These are phyloP conservation scores for Aspergillus sergii DNA, from an alignment of 2,329 filamentous ascomycete species.

Conservation along the genomic window DNA sequence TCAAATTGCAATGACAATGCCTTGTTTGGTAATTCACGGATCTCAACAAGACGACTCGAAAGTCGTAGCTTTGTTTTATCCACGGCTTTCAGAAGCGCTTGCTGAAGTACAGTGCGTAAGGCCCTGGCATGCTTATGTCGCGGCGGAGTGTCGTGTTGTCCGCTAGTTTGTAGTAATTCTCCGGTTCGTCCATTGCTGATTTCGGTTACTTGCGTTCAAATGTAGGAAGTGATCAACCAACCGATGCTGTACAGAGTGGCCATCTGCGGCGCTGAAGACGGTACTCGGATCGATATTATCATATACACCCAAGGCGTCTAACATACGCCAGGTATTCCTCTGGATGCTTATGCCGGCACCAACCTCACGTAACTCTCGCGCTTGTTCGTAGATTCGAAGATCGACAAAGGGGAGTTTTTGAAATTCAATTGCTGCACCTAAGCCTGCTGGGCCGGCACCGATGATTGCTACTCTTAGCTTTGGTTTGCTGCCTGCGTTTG, in stretches of 20 bases:
- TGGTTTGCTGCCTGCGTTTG: not conserved
- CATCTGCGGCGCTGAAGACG: constrained; percentile 13
- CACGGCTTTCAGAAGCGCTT: constrained; percentile 7
- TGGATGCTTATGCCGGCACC: constrained; percentile 17
- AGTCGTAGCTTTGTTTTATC: constrained; percentile 8
- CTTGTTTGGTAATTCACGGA: not conserved
- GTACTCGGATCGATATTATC: constrained; percentile 11
- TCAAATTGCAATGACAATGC: constrained; percentile 9
- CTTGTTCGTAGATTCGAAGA: constrained; percentile 17
- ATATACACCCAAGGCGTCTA: constrained; percentile 13
- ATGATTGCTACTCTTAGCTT: constrained; percentile 17
- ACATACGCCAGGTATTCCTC: constrained; percentile 18
- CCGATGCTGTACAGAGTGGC: constrained; percentile 17
- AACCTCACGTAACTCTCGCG: constrained; percentile 11
- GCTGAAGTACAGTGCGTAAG: constrained; percentile 15
- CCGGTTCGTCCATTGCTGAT: constrained; percentile 16
- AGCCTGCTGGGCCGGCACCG: constrained; percentile 18
- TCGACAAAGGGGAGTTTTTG: constrained; percentile 11
- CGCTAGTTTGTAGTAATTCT: constrained; percentile 9
- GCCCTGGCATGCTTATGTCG: constrained; percentile 14
- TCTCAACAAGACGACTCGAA: constrained; percentile 6
- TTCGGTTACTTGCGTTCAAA: not conserved
- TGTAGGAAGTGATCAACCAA: not conserved
- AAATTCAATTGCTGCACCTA: constrained; percentile 17
- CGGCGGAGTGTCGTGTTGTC: constrained; percentile 10